Evolutionary conservation across 75 land plant species (phyloP).

Genomic region (Pinus albicaulis): DNA sequence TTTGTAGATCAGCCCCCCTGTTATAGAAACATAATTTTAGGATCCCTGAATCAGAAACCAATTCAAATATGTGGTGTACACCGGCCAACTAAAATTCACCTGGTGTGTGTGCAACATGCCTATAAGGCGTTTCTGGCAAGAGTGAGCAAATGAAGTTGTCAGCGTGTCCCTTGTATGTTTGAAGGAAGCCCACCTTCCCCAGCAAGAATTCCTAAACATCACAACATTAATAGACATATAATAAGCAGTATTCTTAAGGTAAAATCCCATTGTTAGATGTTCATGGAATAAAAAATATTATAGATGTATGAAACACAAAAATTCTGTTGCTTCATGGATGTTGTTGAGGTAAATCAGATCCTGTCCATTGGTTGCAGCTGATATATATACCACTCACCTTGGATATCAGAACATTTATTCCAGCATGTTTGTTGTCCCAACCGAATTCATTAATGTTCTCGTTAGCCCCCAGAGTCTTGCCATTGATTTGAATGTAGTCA

Average conservation of each 20-base stretch:
- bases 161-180: slow-evolving; percentile 49
- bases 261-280: neutral
- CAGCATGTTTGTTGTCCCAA: slow-evolving; percentile 98
- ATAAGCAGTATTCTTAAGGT: neutral
- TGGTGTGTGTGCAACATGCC: slow-evolving; percentile 69
- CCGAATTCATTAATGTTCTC: slow-evolving; percentile 69
- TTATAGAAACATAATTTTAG: neutral
- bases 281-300: neutral
- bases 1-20: slow-evolving; percentile 88
- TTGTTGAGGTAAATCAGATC: neutral
- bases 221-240: neutral
- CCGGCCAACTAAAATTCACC: slow-evolving; percentile 26
- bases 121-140: slow-evolving; percentile 44
- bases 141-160: slow-evolving; percentile 71
- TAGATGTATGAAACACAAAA: neutral
- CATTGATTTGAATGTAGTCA: slow-evolving; percentile 72
- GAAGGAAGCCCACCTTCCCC: slow-evolving; percentile 56
- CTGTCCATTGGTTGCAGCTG: neutral
- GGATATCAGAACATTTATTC: slow-evolving; percentile 83
- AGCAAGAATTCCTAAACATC: slow-evolving; percentile 60
- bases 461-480: slow-evolving; percentile 57
- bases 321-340: no score
- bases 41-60: neutral
- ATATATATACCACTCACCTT: slow-evolving; percentile 37
- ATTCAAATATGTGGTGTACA: neutral